Conservation (phyloP, 2,329 filamentous ascomycete genomes). For the Tolypocladium guangdongense region DNA sequence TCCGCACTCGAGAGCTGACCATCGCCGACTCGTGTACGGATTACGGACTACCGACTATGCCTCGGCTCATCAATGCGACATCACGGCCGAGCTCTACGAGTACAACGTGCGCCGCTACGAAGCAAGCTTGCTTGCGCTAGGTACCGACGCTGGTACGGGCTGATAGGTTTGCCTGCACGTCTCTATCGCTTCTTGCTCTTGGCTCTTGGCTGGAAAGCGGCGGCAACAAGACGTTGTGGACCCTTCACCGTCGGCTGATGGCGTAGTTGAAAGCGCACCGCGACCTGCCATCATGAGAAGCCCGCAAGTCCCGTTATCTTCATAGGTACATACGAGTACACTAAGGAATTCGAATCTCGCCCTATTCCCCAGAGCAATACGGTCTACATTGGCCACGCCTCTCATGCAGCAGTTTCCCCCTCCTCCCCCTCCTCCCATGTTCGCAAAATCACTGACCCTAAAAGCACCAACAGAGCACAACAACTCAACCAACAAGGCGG, state of each 20-base stretch:
- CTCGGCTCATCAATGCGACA: not conserved
- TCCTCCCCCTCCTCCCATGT: not conserved
- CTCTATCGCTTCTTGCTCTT: not conserved
- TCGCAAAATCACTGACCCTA: not conserved
- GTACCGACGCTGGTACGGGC: too few relatives aligned
- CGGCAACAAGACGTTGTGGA: not conserved
- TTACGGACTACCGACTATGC: not conserved
- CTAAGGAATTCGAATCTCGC: not conserved
- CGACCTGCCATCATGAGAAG: not conserved
- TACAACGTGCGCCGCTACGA: not conserved
- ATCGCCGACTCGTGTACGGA: too few relatives aligned
- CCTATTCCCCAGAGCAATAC: not conserved
- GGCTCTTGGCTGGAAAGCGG: not conserved
- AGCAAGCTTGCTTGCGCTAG: not conserved
- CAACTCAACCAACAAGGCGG: not conserved
- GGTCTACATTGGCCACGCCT: not conserved
- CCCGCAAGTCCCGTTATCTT: not conserved
- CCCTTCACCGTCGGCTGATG: not conserved
- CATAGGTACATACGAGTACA: not conserved
- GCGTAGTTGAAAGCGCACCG: not conserved
- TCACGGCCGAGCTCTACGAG: not conserved
- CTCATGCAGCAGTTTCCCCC: not conserved
- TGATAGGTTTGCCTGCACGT: too few relatives aligned
- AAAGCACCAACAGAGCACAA: not conserved
- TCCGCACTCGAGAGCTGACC: not conserved